Evolutionary conservation across 305 asterid genomes (phyloP), one percentile per base, ranked within the genome.

Genomic region (Plantago coronopus): DNA sequence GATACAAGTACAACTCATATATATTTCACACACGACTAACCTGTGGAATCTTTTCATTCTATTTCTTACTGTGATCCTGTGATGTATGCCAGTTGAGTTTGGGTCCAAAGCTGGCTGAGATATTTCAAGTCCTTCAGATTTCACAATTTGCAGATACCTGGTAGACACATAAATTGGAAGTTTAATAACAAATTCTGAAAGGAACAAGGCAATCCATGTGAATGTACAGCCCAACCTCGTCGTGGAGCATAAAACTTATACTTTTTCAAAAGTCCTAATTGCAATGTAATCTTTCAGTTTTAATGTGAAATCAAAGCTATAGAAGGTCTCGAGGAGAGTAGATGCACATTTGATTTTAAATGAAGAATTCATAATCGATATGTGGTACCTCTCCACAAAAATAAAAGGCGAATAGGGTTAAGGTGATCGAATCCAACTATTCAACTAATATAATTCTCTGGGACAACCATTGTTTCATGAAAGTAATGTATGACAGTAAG

Each of bases 91-190:
- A 25, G 96, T 85, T 27, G 99, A 94, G 76, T 94, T 85, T 51
- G 99, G 99, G 81, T 87, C 96, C 78, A 94, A 76, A 65, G 99
- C 99, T 29, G 99, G 99, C 85, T 94, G 97, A 63, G 99, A 94
- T 76, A 94, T 89, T 71, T 89, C 97, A 17, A 94, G 82, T 40
- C 97, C 96, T 81, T 72, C 85, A 23, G 95, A 77, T 79, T 79
- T 87, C 29, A 94, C 79, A 45, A 94, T 89, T 66, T 78, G 75
- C 70, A 94, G 83, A 69, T 94, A 94, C 81, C 99, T 91, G 71
- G 47, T 23, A 59, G 63, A 67, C 31, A 46, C 59, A 38, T 15
- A 20, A 29, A 18, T 18, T 2, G 54, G 11, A 21, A 17, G 1
- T 34, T 7, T 34, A 2, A 34, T 7, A 34, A 34, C 9, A 9